Base-by-base conservation (phyloP, 352 stramenopile species). In the Phytophthora parvispora region DNA sequence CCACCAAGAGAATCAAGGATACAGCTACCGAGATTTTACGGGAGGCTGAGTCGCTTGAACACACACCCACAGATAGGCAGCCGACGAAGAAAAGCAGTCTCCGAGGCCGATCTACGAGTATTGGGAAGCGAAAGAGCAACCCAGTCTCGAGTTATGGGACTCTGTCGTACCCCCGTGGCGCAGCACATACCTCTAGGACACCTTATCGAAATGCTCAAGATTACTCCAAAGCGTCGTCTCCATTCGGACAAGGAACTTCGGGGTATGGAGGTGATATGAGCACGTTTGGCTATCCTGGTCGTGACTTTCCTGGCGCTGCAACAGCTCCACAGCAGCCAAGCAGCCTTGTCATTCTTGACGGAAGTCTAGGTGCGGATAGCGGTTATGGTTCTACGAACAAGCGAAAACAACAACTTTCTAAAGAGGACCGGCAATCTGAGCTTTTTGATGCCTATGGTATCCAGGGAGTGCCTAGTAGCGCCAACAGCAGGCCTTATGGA, bases 381-480 rank as follows among this genome's bases (percentile, higher is more conserved):
- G 54, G 61, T 9, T 57, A 54, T 25, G 60, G 40, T 10, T 52
- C 62, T 12, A 42, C 29, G 60, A 51, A 62, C 25, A 80, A 79
- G 18, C 69, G 58, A 7, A 81, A 77, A 54, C 68, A 77, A 54
- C 68, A 60, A 36, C 72, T 78, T 53, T 76, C 80, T 1, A 89
- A 87, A 29, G 74, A 89, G 43, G 83, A 89, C 18, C 68, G 77
- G 2, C 81, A 91, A 31, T 82, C 75, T 2, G 67, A 86, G 28
- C 67, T 94, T 4, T 88, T 92, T 42, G 84, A 91, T 28, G 87
- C 84, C 4, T 94, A 94, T 49, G 86, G 84, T 1, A 74, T 94
- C 12, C 74, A 50, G 13, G 64, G 16, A 15, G 28, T 36, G 28
- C 20, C 31, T 13, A 60, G 20, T 13, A 66, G 10, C 40, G 18